Percentiles rank a stretch among this genome's conserved stretches.
Conservation (phyloP, 345 rosid species). For the Hevea brasiliensis region DNA sequence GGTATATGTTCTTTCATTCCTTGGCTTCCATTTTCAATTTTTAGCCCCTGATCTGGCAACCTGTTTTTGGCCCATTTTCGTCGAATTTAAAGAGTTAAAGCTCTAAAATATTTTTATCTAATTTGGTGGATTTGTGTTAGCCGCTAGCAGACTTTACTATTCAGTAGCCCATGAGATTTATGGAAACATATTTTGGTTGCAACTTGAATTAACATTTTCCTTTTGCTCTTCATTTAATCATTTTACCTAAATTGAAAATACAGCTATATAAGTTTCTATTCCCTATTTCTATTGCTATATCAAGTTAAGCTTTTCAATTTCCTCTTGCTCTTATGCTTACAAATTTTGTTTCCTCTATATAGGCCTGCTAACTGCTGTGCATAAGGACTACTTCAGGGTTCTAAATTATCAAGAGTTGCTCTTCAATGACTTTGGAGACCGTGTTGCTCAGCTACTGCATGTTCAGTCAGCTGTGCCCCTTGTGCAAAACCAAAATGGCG, state of each 20-base stretch:
- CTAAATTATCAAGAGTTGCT: slow-evolving; percentile 63
- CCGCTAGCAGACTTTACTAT: background rate
- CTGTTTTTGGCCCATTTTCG: too few relatives aligned
- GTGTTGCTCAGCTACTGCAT: slow-evolving; percentile 75
- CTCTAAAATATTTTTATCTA: background rate
- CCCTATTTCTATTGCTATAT: background rate
- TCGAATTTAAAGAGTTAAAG: too few relatives aligned
- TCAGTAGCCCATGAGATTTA: background rate
- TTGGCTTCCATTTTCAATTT: background rate
- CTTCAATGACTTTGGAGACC: slow-evolving; percentile 73
- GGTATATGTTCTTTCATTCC: slow-evolving; percentile 12
- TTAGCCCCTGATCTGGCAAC: too few relatives aligned
- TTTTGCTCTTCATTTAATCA: background rate
- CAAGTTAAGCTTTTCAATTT: background rate
- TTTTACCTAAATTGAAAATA: background rate
- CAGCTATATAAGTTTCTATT: background rate
- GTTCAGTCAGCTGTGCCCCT: slow-evolving; percentile 53
- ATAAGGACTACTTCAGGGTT: slow-evolving; percentile 58
- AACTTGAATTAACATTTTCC: background rate
- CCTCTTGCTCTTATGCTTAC: background rate
- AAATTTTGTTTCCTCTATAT: background rate
- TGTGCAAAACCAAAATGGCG: slow-evolving; percentile 33
- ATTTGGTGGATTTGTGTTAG: background rate
- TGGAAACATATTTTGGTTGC: background rate
- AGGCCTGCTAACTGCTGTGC: slow-evolving; percentile 87